These are phyloP conservation scores for Epithemia pelagica DNA, from an alignment of 108 stramenopile species.

Conservation along the genomic window DNA sequence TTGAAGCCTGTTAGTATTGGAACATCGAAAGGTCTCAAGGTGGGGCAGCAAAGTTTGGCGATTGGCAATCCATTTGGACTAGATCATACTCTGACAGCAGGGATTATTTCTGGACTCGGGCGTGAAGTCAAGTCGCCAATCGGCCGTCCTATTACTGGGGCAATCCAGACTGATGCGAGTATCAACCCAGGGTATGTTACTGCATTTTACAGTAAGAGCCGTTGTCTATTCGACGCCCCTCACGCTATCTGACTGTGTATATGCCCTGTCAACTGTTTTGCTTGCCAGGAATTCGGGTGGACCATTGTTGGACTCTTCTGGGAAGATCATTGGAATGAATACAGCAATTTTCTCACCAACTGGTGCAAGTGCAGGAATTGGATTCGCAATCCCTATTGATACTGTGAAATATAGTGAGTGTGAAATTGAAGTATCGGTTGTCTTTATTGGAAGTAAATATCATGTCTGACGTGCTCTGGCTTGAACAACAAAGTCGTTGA, in stretches of 20 bases:
- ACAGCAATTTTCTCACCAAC: slow-evolving; percentile 88
- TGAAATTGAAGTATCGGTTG: too few species aligned
- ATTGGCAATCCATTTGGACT: slow-evolving; percentile 96
- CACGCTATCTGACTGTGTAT: too few species aligned
- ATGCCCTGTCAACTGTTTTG: too few species aligned
- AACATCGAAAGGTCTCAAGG: slow-evolving; percentile 48
- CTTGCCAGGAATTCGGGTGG: slow-evolving; percentile 77
- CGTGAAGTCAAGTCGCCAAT: slow-evolving; percentile 77
- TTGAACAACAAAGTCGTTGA: slow-evolving; percentile 29
- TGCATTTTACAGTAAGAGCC: slow-evolving; percentile 16
- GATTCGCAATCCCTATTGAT: slow-evolving; percentile 94
- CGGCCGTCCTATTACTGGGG: slow-evolving; percentile 89
- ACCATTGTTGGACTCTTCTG: slow-evolving; percentile 66
- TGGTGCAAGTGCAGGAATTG: slow-evolving; percentile 87
- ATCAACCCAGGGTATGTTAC: slow-evolving; percentile 57
- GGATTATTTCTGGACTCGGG: slow-evolving; percentile 71
- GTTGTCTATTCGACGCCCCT: slow-evolving; percentile 14
- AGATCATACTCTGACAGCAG: slow-evolving; percentile 82
- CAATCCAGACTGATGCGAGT: slow-evolving; percentile 93
- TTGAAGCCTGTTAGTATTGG: slow-evolving; percentile 52
- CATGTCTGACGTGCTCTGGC: neutral
- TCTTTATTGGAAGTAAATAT: neutral
- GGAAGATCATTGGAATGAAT: slow-evolving; percentile 89
- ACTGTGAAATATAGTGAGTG: slow-evolving; percentile 49
- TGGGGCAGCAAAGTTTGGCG: slow-evolving; percentile 71